Percentiles rank a stretch among this genome's conserved stretches.
Evolutionary conservation across 768 basidiomycete species (phyloP).

Genomic region (Epithele typhae): DNA sequence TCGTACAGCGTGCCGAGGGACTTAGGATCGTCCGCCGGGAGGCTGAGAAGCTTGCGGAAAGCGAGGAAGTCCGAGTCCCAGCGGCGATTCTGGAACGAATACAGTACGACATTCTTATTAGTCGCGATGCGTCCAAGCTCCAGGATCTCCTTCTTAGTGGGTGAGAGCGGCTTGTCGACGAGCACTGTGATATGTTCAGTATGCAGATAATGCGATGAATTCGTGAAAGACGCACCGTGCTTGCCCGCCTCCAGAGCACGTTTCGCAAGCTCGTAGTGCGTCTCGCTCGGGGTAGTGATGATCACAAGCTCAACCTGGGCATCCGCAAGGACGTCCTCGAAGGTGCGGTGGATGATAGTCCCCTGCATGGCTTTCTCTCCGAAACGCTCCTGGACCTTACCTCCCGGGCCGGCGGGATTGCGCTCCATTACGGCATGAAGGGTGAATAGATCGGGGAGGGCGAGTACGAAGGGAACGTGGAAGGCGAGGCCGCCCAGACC

Average conservation of each 20-base stretch:
- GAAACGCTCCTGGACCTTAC: conserved; percentile 64
- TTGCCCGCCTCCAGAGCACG: conserved; percentile 64
- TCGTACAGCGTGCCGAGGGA: conserved; percentile 62
- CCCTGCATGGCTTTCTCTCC: conserved; percentile 40
- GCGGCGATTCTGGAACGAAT: conserved; percentile 70
- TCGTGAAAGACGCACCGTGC: conserved; percentile 44
- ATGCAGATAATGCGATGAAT: background rate
- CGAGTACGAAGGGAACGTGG: conserved; percentile 75
- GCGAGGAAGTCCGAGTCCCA: conserved; percentile 80
- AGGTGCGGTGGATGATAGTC: conserved; percentile 49
- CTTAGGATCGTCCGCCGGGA: conserved; percentile 46
- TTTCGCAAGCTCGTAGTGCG: conserved; percentile 68
- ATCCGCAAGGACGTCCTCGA: conserved; percentile 61
- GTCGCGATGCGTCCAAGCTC: conserved; percentile 59
- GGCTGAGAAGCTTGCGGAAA: conserved; percentile 50
- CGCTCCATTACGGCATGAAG: conserved; percentile 75
- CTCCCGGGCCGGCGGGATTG: conserved; percentile 54
- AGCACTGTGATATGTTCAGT: conserved; percentile 42
- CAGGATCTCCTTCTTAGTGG: conserved; percentile 52
- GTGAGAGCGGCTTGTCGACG: conserved; percentile 76
- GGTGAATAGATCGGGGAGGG: conserved; percentile 63
- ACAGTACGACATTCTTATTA: conserved; percentile 57
- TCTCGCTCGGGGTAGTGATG: conserved; percentile 68
- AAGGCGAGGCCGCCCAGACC: conserved; percentile 77
- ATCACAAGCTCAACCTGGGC: conserved; percentile 63